phyloP scores from a whole-genome alignment of 805 yeast genomes.

The Wickerhamiella sergipiensis region DNA sequence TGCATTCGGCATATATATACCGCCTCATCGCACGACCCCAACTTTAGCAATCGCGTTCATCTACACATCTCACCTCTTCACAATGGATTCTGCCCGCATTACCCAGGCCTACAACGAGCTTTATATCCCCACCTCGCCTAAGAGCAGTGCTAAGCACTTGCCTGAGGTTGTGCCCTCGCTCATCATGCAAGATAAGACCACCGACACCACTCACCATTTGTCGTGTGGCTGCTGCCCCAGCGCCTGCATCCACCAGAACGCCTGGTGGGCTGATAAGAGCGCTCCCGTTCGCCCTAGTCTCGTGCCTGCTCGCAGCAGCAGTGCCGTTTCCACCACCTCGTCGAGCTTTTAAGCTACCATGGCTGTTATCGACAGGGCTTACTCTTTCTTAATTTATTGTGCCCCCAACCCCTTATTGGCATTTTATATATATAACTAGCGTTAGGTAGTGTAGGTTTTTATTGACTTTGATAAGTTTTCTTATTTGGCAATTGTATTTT shows the following conservation, averaged over 20 bases:
- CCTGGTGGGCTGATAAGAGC: conserved; percentile 25
- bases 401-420: not conserved
- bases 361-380: not conserved
- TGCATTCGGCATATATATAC: not conserved
- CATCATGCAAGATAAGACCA: conserved; percentile 42
- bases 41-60: not conserved
- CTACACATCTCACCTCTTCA: conserved; percentile 3
- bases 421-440: not conserved
- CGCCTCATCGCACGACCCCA: not conserved
- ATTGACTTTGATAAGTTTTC: not conserved
- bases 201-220: conserved; percentile 34
- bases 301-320: conserved; percentile 13
- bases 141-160: conserved; percentile 19
- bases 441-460: not conserved
- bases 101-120: conserved; percentile 29
- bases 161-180: conserved; percentile 45
- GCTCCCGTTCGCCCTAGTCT: conserved; percentile 17
- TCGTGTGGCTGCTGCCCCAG: conserved; percentile 31
- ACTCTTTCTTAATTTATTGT: not conserved
- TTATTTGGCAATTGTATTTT: too few relatives aligned
- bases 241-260: conserved; percentile 27
- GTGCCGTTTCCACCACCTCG: conserved; percentile 9
- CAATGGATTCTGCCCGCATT: conserved; percentile 34
- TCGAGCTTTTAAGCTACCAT: not conserved
- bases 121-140: conserved; percentile 33